A percentile compares a stretch with the other conserved stretches of the same genome.
These are phyloP conservation scores for Trametes pubescens DNA, from an alignment of 1,284 basidiomycete species.

Conservation along the genomic window DNA sequence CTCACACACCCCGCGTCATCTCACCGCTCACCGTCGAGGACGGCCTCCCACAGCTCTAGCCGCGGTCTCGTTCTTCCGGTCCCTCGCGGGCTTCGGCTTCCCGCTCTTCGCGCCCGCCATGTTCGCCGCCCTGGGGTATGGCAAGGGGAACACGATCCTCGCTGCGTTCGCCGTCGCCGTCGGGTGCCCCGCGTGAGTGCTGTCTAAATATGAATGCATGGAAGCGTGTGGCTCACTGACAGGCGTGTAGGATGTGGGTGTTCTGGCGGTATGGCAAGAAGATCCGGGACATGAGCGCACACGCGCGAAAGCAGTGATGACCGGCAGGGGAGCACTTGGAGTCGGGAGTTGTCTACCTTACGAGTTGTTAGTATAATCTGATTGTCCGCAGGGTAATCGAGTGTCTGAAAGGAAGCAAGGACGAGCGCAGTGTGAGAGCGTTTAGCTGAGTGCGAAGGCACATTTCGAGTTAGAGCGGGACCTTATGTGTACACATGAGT, in stretches of 20 bases:
- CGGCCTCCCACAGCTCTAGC: constrained; percentile 55
- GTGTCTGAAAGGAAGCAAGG: no score
- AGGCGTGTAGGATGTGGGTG: constrained; percentile 50
- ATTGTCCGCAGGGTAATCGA: no score
- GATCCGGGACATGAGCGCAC: constrained; percentile 48
- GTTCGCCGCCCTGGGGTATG: constrained; percentile 67
- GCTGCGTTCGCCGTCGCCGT: constrained; percentile 60
- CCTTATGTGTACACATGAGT: no score
- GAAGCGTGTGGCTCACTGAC: not conserved
- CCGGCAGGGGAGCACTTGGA: not conserved
- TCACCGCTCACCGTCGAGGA: not conserved
- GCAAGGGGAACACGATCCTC: constrained; percentile 67
- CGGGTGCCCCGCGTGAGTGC: constrained; percentile 67
- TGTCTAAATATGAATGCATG: not conserved
- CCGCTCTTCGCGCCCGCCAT: constrained; percentile 73
- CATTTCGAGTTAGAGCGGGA: no score
- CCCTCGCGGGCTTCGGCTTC: constrained; percentile 69
- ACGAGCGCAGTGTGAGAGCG: no score
- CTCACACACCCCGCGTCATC: not conserved
- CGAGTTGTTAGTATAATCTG: no score
- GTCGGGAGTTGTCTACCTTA: no score
- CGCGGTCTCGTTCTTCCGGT: constrained; percentile 62
- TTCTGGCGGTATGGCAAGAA: constrained; percentile 60
- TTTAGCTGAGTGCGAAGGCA: no score
- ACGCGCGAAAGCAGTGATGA: constrained; percentile 23